Percentiles rank a stretch among this genome's conserved stretches.
phyloP scores from a whole-genome alignment of 2,329 filamentous ascomycete genomes.

The Scytalidium lignicola region DNA sequence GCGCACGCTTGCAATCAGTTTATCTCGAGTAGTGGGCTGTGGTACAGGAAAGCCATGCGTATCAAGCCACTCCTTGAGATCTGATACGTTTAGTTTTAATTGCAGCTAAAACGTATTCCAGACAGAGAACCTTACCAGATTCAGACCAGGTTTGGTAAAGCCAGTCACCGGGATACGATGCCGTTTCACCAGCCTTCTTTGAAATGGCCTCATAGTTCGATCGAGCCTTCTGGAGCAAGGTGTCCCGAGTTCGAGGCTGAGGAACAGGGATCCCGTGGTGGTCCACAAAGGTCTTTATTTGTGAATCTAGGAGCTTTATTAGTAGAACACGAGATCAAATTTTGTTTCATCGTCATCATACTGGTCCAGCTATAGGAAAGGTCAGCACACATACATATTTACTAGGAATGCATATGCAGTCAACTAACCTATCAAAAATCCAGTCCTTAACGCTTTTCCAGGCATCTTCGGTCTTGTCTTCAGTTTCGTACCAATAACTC shows the following conservation, averaged over 20 bases:
- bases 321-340: slow-evolving; percentile 23
- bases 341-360: slow-evolving; percentile 3
- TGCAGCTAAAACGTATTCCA: neutral
- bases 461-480: slow-evolving; percentile 68
- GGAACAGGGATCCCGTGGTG: slow-evolving; percentile 82
- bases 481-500: slow-evolving; percentile 70
- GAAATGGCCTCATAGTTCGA: slow-evolving; percentile 76
- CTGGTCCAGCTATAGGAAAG: slow-evolving; percentile 14
- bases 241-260: slow-evolving; percentile 81
- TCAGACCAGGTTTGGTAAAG: slow-evolving; percentile 85
- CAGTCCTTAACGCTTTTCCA: slow-evolving; percentile 75
- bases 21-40: slow-evolving; percentile 79
- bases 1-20: slow-evolving; percentile 81
- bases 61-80: slow-evolving; percentile 91
- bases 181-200: slow-evolving; percentile 68
- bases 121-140: slow-evolving; percentile 40
- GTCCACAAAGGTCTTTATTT: slow-evolving; percentile 90
- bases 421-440: slow-evolving; percentile 74
- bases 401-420: neutral
- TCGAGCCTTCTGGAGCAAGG: slow-evolving; percentile 70
- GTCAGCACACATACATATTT: slow-evolving; percentile 9
- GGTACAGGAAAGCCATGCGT: slow-evolving; percentile 80
- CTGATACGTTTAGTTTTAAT: slow-evolving; percentile 35
- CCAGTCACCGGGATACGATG: slow-evolving; percentile 91
- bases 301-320: slow-evolving; percentile 66